Evolutionary conservation across 345 rosid genomes (phyloP), one percentile per base, ranked within the genome.

Genomic region (Citrus maxima): DNA sequence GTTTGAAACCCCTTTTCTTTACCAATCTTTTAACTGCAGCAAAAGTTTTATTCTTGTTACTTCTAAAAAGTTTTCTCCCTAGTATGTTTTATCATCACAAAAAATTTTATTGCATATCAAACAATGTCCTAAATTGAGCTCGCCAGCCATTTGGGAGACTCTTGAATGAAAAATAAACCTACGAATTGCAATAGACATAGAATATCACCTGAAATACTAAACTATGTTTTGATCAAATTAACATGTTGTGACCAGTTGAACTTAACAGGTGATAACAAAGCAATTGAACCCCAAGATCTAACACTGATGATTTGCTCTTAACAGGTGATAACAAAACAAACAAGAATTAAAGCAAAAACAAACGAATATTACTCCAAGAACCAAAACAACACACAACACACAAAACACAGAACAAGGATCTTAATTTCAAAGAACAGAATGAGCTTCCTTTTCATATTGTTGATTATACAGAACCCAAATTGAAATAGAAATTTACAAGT

Each of bases 71-170:
- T 42, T 42, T 42, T 42, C 49, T 42, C 4, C 49, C 14, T 42
- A 10, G 46, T 10, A 10, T 42, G 49, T 10, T 42, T 42, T 10
- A 10, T 37, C 70, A 10, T 37, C 70, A 21, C 14, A 10, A 22
- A 24, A 67, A 8, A 9, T 22, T 19, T 42, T 2, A 42, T 10
- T 42, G 49, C 49, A 42, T 42, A 0, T 42, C 49, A 42, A 42
- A 42, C 49, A 42, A 67, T 10, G 12, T 67, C 27, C 4, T 40
- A 14, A 42, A 24, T 54, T n/a, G 40, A 40, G 77, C 87, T 82
- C 27, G 85, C 87, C 86, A 87, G 79, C 89, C 87, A 87, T 77
- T 89, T 84, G 30, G 89, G 91, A 32, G 91, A 88, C 78, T 88
- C 91, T 1, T 89, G 88, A 72, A 87, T 74, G 79, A 87, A 85